phyloP scores from a whole-genome alignment of 108 stramenopile genomes.

The Cyclotella baltica region DNA sequence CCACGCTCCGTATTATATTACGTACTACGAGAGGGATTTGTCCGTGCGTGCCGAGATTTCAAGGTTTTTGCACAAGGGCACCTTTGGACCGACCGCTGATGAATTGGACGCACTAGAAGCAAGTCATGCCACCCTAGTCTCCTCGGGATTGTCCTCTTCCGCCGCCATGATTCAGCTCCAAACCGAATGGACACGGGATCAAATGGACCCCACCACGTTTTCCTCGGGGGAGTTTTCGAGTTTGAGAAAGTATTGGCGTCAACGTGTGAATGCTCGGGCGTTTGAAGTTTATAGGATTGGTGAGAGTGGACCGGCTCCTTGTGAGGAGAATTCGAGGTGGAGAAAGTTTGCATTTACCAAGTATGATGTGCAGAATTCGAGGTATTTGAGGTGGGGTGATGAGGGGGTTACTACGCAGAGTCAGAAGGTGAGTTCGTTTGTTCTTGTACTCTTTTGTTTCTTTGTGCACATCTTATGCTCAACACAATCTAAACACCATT shows the following conservation, averaged over 20 bases:
- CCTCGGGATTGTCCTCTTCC: neutral
- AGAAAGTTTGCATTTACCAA: slow-evolving; percentile 53
- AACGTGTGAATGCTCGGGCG: slow-evolving; percentile 41
- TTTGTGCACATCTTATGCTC: neutral
- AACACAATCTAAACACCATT: slow-evolving; percentile 10
- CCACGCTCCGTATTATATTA: slow-evolving; percentile 34
- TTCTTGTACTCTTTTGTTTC: neutral
- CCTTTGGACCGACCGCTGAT: slow-evolving; percentile 50
- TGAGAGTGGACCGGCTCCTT: slow-evolving; percentile 43
- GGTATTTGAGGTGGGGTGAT: slow-evolving; percentile 44
- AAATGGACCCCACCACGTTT: slow-evolving; percentile 46
- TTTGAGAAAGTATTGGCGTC: slow-evolving; percentile 50
- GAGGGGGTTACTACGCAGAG: slow-evolving; percentile 19
- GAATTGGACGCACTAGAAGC: slow-evolving; percentile 32
- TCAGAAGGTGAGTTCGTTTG: slow-evolving; percentile 20
- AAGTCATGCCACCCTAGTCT: slow-evolving; percentile 8
- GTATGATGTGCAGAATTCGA: slow-evolving; percentile 44
- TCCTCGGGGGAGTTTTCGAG: slow-evolving; percentile 28
- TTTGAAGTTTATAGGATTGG: slow-evolving; percentile 48
- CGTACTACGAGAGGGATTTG: slow-evolving; percentile 26
- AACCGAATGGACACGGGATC: slow-evolving; percentile 21
- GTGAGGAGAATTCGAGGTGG: slow-evolving; percentile 44
- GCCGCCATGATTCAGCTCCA: slow-evolving; percentile 36
- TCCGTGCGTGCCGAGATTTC: slow-evolving; percentile 33
- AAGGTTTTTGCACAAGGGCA: slow-evolving; percentile 58